phyloP scores from a whole-genome alignment of 768 basidiomycete species.

The Auriscalpium microsporum region DNA sequence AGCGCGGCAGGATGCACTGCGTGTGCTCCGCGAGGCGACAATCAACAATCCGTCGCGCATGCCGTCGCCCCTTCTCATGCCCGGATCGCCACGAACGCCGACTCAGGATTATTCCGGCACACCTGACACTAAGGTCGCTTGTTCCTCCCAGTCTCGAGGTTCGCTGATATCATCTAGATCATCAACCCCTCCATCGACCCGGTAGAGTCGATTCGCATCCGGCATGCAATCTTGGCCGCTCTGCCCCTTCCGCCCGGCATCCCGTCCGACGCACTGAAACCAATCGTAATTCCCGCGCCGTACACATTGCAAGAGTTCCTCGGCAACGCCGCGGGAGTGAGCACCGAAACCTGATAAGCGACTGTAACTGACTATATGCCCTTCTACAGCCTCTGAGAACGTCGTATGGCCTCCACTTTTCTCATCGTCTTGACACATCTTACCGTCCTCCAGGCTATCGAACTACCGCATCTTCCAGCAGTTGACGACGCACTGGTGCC shows the following conservation, averaged over 20 bases:
- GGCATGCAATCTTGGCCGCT: conserved; percentile 46
- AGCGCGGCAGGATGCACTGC: conserved; percentile 13
- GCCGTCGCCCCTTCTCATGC: conserved; percentile 2
- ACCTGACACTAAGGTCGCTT: conserved; percentile 8
- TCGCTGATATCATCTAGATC: background rate
- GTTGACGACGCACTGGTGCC: conserved; percentile 67
- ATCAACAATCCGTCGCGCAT: conserved; percentile 9
- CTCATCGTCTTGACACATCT: background rate
- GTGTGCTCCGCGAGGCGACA: conserved; percentile 14
- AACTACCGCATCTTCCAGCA: conserved; percentile 64
- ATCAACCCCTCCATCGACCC: background rate
- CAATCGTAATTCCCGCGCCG: conserved; percentile 57
- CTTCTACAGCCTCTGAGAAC: conserved; percentile 41
- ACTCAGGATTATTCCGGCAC: conserved; percentile 6
- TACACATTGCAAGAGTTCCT: conserved; percentile 66
- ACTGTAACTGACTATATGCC: conserved; percentile 9
- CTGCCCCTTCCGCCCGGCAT: conserved; percentile 58
- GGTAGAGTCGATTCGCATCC: conserved; percentile 34
- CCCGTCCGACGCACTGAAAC: conserved; percentile 59
- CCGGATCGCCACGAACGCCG: background rate
- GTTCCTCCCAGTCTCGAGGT: background rate
- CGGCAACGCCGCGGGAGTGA: conserved; percentile 46
- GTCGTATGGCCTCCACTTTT: conserved; percentile 33
- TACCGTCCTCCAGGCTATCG: conserved; percentile 36
- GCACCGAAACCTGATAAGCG: conserved; percentile 13